phyloP scores from a whole-genome alignment of 139 green algal genomes.

The Chlorella ohadii region DNA sequence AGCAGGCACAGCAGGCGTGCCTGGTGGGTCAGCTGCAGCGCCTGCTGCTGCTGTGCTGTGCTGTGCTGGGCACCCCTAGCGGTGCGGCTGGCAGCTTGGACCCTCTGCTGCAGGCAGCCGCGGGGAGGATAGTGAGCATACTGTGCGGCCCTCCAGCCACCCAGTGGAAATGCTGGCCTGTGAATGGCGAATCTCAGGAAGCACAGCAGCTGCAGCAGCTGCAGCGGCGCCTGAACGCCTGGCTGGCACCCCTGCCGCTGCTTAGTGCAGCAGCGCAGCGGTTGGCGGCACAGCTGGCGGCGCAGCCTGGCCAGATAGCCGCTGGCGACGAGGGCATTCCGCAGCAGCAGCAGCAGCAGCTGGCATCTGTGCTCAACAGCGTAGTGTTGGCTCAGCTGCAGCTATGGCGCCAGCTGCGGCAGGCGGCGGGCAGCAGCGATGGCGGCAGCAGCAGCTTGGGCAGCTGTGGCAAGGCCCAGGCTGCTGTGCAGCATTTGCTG shows the following conservation, averaged over 20 bases:
- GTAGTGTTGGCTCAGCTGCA: conserved; percentile 2
- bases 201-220: conserved; percentile 15
- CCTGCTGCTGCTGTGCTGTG: conserved; percentile 23
- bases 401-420: not conserved
- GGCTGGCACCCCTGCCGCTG: conserved; percentile 5
- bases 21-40: not conserved
- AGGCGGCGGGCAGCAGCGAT: not conserved
- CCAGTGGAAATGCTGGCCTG: conserved; percentile 20
- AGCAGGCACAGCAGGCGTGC: conserved; percentile 35
- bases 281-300: not conserved
- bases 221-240: conserved; percentile 32
- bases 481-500: conserved; percentile 2
- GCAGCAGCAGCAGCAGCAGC: conserved; percentile 31
- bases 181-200: conserved; percentile 4
- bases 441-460: not conserved
- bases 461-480: not conserved
- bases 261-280: conserved; percentile 36
- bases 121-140: not conserved
- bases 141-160: not conserved
- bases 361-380: conserved; percentile 18
- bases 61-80: not conserved
- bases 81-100: not conserved
- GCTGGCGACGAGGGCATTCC: not conserved
- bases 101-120: conserved; percentile 4
- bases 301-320: not conserved